Conservation (phyloP, 805 yeast species). For the Kazachstania africana region DNA sequence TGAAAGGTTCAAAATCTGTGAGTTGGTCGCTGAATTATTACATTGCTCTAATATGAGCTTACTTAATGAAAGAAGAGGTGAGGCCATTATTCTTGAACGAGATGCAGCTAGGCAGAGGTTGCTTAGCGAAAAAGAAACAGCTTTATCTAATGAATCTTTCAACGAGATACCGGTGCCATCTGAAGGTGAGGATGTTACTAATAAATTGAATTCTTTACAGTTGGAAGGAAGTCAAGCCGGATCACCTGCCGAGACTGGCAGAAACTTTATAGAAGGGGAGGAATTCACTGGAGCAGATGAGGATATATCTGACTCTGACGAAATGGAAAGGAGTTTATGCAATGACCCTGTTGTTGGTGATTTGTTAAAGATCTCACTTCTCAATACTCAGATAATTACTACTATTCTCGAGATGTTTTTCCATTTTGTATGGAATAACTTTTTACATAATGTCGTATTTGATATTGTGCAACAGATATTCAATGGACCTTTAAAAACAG, state of each 20-base stretch:
- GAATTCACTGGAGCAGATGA: constrained; percentile 4
- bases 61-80: constrained; percentile 66
- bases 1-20: constrained; percentile 86
- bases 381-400: constrained; percentile 49
- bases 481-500: constrained; percentile 60
- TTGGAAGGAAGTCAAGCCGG: neutral
- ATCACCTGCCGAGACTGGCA: neutral
- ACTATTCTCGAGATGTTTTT: constrained; percentile 59
- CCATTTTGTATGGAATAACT: constrained; percentile 72
- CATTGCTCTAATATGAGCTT: constrained; percentile 95
- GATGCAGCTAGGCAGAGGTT: constrained; percentile 44
- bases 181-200: constrained; percentile 3
- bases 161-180: neutral
- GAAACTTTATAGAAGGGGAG: neutral
- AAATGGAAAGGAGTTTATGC: constrained; percentile 32
- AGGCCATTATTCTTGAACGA: constrained; percentile 54
- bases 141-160: neutral
- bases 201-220: constrained; percentile 2
- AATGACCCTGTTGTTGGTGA: constrained; percentile 58
- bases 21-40: constrained; percentile 81
- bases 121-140: constrained; percentile 9
- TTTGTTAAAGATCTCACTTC: constrained; percentile 51
- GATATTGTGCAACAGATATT: constrained; percentile 74
- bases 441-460: constrained; percentile 75
- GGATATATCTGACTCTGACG: constrained; percentile 20